These are phyloP conservation scores for Chaetomidium leptoderma DNA, from an alignment of 495 filamentous ascomycete species.

Conservation along the genomic window DNA sequence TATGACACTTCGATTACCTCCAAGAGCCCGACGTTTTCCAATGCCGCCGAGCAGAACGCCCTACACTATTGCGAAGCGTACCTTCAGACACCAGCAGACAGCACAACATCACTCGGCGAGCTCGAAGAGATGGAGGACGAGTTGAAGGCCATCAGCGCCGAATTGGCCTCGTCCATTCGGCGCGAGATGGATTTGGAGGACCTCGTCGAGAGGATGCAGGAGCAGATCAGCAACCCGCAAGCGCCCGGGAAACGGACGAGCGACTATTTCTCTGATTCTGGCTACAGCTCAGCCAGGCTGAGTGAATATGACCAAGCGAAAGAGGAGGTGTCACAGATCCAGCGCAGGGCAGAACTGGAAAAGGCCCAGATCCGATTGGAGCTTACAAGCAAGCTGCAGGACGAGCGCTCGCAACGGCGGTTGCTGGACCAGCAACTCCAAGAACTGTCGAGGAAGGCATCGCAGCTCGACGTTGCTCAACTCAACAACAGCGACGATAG, in stretches of 20 bases:
- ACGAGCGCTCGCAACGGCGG: slow-evolving; percentile 71
- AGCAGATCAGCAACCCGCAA: slow-evolving; percentile 59
- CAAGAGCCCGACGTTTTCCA: slow-evolving; percentile 28
- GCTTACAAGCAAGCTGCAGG: slow-evolving; percentile 74
- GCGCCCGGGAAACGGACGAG: slow-evolving; percentile 76
- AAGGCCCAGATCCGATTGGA: slow-evolving; percentile 82
- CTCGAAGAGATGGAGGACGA: slow-evolving; percentile 87
- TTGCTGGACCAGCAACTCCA: slow-evolving; percentile 77
- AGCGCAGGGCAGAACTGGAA: slow-evolving; percentile 84
- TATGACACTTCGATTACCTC: slow-evolving; percentile 41
- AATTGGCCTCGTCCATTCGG: slow-evolving; percentile 85
- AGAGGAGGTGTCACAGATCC: slow-evolving; percentile 79
- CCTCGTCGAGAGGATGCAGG: slow-evolving; percentile 78
- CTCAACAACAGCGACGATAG: slow-evolving; percentile 45
- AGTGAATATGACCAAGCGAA: slow-evolving; percentile 63
- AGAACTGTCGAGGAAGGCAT: slow-evolving; percentile 69
- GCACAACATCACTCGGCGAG: slow-evolving; percentile 36
- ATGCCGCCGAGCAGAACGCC: slow-evolving; percentile 31
- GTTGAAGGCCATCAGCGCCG: slow-evolving; percentile 83
- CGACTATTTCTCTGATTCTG: slow-evolving; percentile 97
- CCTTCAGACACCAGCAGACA: slow-evolving; percentile 43
- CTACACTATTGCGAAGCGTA: slow-evolving; percentile 45
- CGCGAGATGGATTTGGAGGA: slow-evolving; percentile 97
- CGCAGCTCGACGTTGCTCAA: slow-evolving; percentile 49
- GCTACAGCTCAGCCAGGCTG: slow-evolving; percentile 72